These are phyloP conservation scores for Knufia fluminis DNA, from an alignment of 2,329 filamentous ascomycete genomes.

Conservation along the genomic window DNA sequence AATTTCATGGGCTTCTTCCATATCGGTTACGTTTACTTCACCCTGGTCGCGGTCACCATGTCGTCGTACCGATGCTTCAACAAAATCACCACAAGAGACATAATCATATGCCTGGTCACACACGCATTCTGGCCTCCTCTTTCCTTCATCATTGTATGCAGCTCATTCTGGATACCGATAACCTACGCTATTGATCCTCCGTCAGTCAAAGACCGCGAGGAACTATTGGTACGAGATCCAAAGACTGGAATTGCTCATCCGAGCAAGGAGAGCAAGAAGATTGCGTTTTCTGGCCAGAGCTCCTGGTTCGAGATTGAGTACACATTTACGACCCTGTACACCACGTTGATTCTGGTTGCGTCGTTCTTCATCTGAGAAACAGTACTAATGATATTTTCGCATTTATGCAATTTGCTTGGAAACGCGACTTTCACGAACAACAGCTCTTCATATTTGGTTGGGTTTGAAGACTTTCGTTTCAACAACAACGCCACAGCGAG, in stretches of 20 bases:
- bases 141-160: slow-evolving; percentile 48
- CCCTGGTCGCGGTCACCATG: slow-evolving; percentile 42
- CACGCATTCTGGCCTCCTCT: slow-evolving; percentile 56
- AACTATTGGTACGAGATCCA: slow-evolving; percentile 47
- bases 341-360: slow-evolving; percentile 41
- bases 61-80: slow-evolving; percentile 45
- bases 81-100: slow-evolving; percentile 30
- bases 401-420: neutral
- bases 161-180: slow-evolving; percentile 50
- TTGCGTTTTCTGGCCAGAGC: slow-evolving; percentile 45
- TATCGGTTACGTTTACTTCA: slow-evolving; percentile 45
- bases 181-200: slow-evolving; percentile 54
- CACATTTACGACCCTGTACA: slow-evolving; percentile 43
- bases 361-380: slow-evolving; percentile 25
- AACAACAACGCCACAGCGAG: neutral
- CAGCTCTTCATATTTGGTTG: neutral
- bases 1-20: slow-evolving; percentile 51
- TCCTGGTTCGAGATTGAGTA: slow-evolving; percentile 51
- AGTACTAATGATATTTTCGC: neutral
- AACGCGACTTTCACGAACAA: slow-evolving; percentile 2
- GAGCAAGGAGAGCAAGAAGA: slow-evolving; percentile 42
- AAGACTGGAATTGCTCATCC: slow-evolving; percentile 42
- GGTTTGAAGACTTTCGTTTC: neutral
- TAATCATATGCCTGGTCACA: slow-evolving; percentile 47
- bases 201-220: slow-evolving; percentile 47